phyloP scores from a whole-genome alignment of 495 filamentous ascomycete genomes.

The Xylona heveae region DNA sequence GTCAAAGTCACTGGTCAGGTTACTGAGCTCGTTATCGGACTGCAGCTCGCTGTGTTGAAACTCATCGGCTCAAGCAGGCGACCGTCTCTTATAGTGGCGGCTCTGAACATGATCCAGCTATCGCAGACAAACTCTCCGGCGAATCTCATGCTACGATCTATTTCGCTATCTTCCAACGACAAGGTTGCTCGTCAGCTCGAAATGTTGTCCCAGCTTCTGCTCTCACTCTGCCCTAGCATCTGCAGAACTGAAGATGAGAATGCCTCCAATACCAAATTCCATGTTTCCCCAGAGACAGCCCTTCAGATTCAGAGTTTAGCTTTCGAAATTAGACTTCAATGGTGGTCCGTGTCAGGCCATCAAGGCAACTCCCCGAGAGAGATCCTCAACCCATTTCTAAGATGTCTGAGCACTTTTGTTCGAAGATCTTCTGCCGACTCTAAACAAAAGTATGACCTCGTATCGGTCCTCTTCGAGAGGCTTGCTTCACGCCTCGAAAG shows the following conservation, averaged over 20 bases:
- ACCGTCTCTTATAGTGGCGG: conserved; percentile 11
- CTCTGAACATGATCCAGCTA: conserved; percentile 18
- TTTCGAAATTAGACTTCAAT: conserved; percentile 39
- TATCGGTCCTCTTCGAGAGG: background rate
- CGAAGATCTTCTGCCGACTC: conserved; percentile 19
- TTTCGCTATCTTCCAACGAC: conserved; percentile 14
- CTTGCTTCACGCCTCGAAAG: background rate
- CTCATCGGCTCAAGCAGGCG: conserved; percentile 22
- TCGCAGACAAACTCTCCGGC: conserved; percentile 38
- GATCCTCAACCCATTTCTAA: conserved; percentile 42
- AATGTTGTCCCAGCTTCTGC: conserved; percentile 38
- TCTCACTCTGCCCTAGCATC: conserved; percentile 38
- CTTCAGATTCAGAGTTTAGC: conserved; percentile 47
- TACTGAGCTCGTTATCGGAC: conserved; percentile 17
- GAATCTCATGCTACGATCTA: conserved; percentile 27
- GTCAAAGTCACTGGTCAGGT: conserved; percentile 7
- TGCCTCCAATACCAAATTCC: conserved; percentile 24
- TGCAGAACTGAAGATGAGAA: conserved; percentile 28
- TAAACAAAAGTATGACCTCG: conserved; percentile 1
- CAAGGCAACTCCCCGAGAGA: conserved; percentile 45
- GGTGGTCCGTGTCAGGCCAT: conserved; percentile 56
- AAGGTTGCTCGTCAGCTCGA: conserved; percentile 55
- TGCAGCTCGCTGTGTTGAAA: conserved; percentile 26
- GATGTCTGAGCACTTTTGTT: conserved; percentile 39
- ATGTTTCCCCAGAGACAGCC: conserved; percentile 32